Conservation (phyloP, 192 early-diverging fungal species). For the Podila epigama region DNA sequence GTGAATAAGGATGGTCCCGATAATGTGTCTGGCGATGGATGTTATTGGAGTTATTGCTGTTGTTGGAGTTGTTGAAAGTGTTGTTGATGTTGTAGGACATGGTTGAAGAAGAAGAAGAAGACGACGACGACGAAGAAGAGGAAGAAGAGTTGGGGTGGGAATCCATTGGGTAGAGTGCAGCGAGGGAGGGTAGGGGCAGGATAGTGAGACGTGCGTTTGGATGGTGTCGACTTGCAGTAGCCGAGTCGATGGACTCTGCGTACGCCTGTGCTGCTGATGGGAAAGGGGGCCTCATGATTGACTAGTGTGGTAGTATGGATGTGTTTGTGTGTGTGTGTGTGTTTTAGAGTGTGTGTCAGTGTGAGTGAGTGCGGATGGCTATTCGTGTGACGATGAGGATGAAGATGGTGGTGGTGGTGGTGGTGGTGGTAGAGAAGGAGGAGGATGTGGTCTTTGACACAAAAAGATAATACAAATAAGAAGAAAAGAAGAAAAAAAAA, state of each 20-base stretch:
- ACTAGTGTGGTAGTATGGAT: too few species aligned
- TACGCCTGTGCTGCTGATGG: slow-evolving; percentile 46
- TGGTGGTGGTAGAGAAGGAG: slow-evolving; percentile 1
- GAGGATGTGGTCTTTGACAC: too few species aligned
- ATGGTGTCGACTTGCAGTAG: slow-evolving; percentile 44
- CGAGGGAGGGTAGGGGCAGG: slow-evolving; percentile 44
- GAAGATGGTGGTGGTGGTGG: not conserved
- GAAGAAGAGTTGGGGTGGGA: not conserved
- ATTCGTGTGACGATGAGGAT: not conserved
- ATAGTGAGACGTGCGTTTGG: slow-evolving; percentile 47
- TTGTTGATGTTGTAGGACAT: not conserved
- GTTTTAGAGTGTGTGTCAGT: not conserved
- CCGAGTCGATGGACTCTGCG: slow-evolving; percentile 49
- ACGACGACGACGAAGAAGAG: slow-evolving; percentile 8
- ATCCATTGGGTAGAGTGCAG: slow-evolving; percentile 37
- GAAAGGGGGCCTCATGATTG: slow-evolving; percentile 38
- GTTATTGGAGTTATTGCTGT: not conserved
- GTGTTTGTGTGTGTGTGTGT: not conserved
- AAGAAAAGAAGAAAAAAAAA: not conserved
- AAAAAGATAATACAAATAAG: not conserved
- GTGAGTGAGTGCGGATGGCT: not conserved
- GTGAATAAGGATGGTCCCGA: slow-evolving; percentile 15
- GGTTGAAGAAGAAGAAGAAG: not conserved
- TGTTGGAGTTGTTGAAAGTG: not conserved
- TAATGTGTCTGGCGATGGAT: slow-evolving; percentile 1